Conservation (phyloP, 2,329 filamentous ascomycete species). For the Pyrenophora teres region DNA sequence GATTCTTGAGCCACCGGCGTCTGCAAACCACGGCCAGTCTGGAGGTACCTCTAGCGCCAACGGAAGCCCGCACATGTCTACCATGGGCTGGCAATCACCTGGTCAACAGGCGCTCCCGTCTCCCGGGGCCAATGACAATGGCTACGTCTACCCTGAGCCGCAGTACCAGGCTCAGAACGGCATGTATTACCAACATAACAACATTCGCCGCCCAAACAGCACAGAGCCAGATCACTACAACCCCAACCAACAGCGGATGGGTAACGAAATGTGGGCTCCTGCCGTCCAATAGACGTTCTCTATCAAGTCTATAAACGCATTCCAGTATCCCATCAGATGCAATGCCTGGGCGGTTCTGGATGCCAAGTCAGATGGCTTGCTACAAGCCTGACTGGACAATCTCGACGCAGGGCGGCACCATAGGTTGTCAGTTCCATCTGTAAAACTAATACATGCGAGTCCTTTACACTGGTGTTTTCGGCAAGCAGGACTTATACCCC, state of each 20-base stretch:
- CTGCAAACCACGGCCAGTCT: constrained; percentile 74
- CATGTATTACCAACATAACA: constrained; percentile 72
- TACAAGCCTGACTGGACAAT: background rate
- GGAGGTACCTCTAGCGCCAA: constrained; percentile 65
- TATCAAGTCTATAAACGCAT: background rate
- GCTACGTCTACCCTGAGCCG: constrained; percentile 82
- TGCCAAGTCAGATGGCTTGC: background rate
- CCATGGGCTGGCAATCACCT: constrained; percentile 85
- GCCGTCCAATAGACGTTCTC: constrained; percentile 46
- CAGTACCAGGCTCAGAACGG: constrained; percentile 64
- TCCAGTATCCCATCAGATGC: constrained; percentile 5
- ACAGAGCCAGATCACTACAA: constrained; percentile 64
- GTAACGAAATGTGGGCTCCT: constrained; percentile 49
- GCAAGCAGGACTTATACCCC: constrained; percentile 48
- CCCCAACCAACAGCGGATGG: constrained; percentile 46
- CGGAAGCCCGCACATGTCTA: constrained; percentile 84
- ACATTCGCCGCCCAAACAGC: constrained; percentile 75
- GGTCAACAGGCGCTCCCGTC: constrained; percentile 74
- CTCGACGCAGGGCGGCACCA: background rate
- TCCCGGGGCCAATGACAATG: constrained; percentile 68
- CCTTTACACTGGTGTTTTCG: constrained; percentile 45
- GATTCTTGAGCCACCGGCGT: constrained; percentile 80
- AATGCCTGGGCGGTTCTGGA: constrained; percentile 3
- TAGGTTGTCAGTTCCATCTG: constrained; percentile 20
- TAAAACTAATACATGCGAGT: constrained; percentile 41